phyloP scores from a whole-genome alignment of 306 rosid genomes.

The Ceratonia siliqua region DNA sequence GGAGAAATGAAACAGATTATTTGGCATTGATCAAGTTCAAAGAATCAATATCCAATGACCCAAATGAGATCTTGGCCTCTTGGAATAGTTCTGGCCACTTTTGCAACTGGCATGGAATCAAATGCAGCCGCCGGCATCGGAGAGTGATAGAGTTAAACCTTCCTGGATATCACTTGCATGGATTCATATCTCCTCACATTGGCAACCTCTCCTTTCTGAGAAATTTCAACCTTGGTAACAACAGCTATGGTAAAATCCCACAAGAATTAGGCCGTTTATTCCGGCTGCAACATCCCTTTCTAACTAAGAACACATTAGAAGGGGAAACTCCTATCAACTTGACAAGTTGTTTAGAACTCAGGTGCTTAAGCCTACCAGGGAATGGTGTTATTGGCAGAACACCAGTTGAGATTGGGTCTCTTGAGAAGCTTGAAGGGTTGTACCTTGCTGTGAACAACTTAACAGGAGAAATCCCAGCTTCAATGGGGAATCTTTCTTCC shows the following conservation, averaged over 20 bases:
- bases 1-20: too few relatives aligned
- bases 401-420: conserved; percentile 4
- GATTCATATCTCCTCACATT: neutral
- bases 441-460: neutral
- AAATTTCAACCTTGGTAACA: neutral
- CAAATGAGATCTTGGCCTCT: too few relatives aligned
- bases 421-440: neutral
- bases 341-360: neutral
- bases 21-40: too few relatives aligned
- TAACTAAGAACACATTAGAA: neutral
- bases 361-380: neutral
- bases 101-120: too few relatives aligned
- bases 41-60: too few relatives aligned
- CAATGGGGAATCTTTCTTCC: too few relatives aligned
- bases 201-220: neutral
- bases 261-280: neutral
- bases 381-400: neutral
- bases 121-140: too few relatives aligned
- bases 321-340: conserved; percentile 8
- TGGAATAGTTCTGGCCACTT: too few relatives aligned
- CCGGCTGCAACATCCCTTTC: neutral
- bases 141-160: too few relatives aligned
- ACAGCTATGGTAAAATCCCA: neutral
- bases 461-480: too few relatives aligned
- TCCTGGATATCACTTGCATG: neutral